phyloP scores from a whole-genome alignment of 139 green algal species.

The Chlorella sp. region DNA sequence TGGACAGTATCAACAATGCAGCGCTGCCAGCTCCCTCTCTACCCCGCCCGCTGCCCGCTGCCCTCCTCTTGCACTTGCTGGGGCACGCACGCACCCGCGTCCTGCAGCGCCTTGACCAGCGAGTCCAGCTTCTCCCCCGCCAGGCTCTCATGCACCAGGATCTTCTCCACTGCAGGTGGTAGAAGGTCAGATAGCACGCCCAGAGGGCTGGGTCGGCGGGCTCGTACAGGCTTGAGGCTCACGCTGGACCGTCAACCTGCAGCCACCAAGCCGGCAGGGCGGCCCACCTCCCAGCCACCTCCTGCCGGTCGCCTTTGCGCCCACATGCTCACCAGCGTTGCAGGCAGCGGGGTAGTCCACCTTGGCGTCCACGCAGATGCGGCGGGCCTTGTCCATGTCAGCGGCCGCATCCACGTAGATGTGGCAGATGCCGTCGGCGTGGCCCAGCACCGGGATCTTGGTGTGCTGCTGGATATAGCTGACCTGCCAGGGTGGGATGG shows the following conservation, averaged over 20 bases:
- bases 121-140: slow-evolving; percentile 45
- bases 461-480: slow-evolving; percentile 92
- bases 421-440: slow-evolving; percentile 99
- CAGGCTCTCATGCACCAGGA: slow-evolving; percentile 81
- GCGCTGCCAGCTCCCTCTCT: too few relatives aligned
- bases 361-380: slow-evolving; percentile 90
- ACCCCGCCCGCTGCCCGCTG: too few relatives aligned
- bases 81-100: slow-evolving; percentile 43
- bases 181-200: not conserved
- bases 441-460: slow-evolving; percentile 97
- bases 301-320: too few relatives aligned
- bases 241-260: not conserved
- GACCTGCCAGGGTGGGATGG: not conserved
- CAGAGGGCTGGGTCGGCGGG: not conserved
- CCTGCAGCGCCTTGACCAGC: slow-evolving; percentile 69
- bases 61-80: too few relatives aligned
- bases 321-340: slow-evolving; percentile 77
- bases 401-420: slow-evolving; percentile 92
- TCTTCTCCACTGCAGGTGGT: slow-evolving; percentile 82
- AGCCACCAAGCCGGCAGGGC: too few relatives aligned
- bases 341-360: slow-evolving; percentile 98
- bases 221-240: too few relatives aligned
- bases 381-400: slow-evolving; percentile 66
- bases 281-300: too few relatives aligned
- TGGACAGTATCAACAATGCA: too few relatives aligned